A percentile compares a stretch with the other conserved stretches of the same genome.
Conservation (phyloP, 202 grass and related monocot genomes). For the Cymbopogon flexuosus region DNA sequence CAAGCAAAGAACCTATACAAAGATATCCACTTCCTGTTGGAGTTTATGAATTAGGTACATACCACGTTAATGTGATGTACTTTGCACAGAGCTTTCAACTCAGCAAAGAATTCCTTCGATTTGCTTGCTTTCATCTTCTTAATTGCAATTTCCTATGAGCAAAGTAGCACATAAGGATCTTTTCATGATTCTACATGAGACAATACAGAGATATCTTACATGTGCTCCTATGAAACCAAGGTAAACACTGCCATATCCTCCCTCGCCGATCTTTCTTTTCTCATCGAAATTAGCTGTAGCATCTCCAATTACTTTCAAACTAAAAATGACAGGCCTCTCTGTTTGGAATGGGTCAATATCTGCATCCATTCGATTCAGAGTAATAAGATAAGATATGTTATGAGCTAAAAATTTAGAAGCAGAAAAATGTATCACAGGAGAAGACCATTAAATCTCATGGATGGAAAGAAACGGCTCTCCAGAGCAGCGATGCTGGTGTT, state of each 20-base stretch:
- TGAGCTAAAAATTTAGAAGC: not conserved
- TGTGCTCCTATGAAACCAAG: slow-evolving; percentile 44
- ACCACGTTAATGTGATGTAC: slow-evolving; percentile 75
- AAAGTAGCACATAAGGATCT: not conserved
- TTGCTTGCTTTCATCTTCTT: slow-evolving; percentile 79
- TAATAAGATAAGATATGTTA: slow-evolving; percentile 17
- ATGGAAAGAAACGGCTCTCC: slow-evolving; percentile 57
- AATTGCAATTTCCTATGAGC: slow-evolving; percentile 53
- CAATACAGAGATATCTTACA: slow-evolving; percentile 31
- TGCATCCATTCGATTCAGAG: slow-evolving; percentile 30
- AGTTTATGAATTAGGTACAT: slow-evolving; percentile 11
- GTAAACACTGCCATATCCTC: slow-evolving; percentile 68
- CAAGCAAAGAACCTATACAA: not conserved
- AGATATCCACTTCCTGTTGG: not conserved
- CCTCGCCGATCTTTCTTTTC: slow-evolving; percentile 61
- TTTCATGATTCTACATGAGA: slow-evolving; percentile 19
- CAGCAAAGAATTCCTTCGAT: slow-evolving; percentile 70
- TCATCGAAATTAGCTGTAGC: slow-evolving; percentile 43
- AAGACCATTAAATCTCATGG: slow-evolving; percentile 47
- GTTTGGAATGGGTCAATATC: slow-evolving; percentile 46
- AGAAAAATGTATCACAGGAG: slow-evolving; percentile 20
- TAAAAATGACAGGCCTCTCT: slow-evolving; percentile 58
- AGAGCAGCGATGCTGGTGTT: slow-evolving; percentile 54
- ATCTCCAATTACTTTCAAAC: slow-evolving; percentile 41
- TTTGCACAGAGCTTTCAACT: slow-evolving; percentile 74